Evolutionary conservation across 257 asterid species (phyloP).

Genomic region (Solanum bulbocastanum): DNA sequence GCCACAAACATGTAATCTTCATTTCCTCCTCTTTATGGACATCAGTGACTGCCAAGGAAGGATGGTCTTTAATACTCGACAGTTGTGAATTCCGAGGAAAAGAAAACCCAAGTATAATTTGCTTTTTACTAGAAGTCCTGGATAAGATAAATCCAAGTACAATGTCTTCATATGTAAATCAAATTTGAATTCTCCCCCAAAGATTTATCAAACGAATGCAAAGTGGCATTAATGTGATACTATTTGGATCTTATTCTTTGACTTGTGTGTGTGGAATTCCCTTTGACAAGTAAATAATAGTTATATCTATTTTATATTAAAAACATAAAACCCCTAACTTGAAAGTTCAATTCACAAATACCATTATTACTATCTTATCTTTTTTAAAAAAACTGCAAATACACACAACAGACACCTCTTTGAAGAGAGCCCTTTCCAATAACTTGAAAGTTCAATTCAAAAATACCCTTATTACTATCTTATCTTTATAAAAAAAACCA

Average conservation of each 20-base stretch:
- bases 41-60: not conserved
- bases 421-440: not conserved
- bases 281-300: not conserved
- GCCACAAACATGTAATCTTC: not conserved
- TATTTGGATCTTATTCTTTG: not conserved
- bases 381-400: not conserved
- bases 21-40: not conserved
- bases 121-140: not conserved
- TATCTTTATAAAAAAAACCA: not conserved
- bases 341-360: not conserved
- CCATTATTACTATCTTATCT: not conserved
- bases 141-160: not conserved
- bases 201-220: not conserved
- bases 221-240: not conserved
- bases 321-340: not conserved
- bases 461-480: no score
- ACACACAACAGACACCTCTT: not conserved
- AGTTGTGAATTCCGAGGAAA: not conserved
- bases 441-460: not conserved
- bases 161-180: not conserved
- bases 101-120: not conserved
- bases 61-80: not conserved
- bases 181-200: not conserved
- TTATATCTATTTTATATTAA: not conserved
- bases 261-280: not conserved